phyloP scores from a whole-genome alignment of 2,329 filamentous ascomycete species.

The Diaporthe eres region DNA sequence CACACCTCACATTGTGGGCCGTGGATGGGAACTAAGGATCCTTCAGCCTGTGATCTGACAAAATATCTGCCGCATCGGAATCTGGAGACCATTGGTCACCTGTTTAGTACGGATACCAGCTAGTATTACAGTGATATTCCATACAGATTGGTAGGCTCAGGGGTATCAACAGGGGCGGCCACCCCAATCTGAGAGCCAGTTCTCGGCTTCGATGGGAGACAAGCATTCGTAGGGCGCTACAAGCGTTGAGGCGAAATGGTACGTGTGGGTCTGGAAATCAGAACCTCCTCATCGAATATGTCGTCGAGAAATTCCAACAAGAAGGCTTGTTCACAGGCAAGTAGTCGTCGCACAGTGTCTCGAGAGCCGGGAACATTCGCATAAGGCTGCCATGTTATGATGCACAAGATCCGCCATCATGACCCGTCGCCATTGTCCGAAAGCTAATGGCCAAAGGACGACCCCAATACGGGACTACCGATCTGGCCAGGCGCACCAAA shows the following conservation, averaged over 20 bases:
- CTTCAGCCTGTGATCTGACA: background rate
- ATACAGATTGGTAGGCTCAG: slow-evolving; percentile 31
- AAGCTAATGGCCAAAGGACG: slow-evolving; percentile 50
- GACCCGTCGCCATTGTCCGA: background rate
- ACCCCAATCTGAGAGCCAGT: background rate
- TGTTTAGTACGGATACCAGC: slow-evolving; percentile 29
- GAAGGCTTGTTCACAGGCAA: slow-evolving; percentile 7
- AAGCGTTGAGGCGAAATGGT: background rate
- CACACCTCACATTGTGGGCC: slow-evolving; percentile 12
- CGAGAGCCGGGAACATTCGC: slow-evolving; percentile 1
- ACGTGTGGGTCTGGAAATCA: background rate
- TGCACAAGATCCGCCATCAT: slow-evolving; percentile 40
- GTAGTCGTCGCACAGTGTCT: background rate
- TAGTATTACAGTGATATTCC: slow-evolving; percentile 37
- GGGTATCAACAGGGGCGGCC: slow-evolving; percentile 2
- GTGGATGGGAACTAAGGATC: background rate
- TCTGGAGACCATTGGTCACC: background rate
- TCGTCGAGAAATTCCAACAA: background rate
- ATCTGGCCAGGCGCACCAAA: slow-evolving; percentile 77
- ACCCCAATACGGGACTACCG: slow-evolving; percentile 73
- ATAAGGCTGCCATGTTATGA: slow-evolving; percentile 13
- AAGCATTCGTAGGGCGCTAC: background rate
- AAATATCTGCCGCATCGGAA: background rate
- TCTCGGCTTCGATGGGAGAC: background rate
- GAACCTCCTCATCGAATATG: background rate